Conservation (phyloP, 176 grass and related monocot species). For the Lolium perenne region DNA sequence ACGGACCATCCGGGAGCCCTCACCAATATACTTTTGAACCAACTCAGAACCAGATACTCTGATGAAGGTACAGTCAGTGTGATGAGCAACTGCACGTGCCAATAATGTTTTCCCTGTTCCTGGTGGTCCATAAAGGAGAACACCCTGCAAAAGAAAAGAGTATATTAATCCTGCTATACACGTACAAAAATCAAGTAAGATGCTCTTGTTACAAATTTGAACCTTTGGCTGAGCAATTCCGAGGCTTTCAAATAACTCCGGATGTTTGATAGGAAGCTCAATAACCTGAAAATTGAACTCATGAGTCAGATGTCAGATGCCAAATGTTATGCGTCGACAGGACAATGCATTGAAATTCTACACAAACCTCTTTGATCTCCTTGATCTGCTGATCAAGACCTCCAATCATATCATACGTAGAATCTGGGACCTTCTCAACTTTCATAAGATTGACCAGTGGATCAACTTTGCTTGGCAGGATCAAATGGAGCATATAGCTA, state of each 20-base stretch:
- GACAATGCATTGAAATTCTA: slow-evolving; percentile 12
- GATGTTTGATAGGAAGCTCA: slow-evolving; percentile 98
- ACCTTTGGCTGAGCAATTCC: slow-evolving; percentile 99
- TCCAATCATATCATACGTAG: slow-evolving; percentile 99
- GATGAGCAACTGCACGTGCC: slow-evolving; percentile 97
- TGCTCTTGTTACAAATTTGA: neutral
- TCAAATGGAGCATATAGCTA: slow-evolving; percentile 93
- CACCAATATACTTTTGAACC: slow-evolving; percentile 99
- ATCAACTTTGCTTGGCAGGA: slow-evolving; percentile 97
- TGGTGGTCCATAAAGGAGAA: slow-evolving; percentile 96
- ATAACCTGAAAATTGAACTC: slow-evolving; percentile 74
- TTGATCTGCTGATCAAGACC: slow-evolving; percentile 99
- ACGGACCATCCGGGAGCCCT: slow-evolving; percentile 96
- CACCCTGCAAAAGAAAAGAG: slow-evolving; percentile 68
- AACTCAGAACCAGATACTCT: slow-evolving; percentile 98
- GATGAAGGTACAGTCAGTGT: slow-evolving; percentile 98
- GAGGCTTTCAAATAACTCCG: slow-evolving; percentile 96
- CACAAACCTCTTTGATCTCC: slow-evolving; percentile 96
- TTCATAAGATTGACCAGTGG: slow-evolving; percentile 99
- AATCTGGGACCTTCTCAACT: slow-evolving; percentile 99
- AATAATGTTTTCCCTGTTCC: slow-evolving; percentile 95
- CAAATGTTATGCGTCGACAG: slow-evolving; percentile 1
- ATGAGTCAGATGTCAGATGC: slow-evolving; percentile 11
- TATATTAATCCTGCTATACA: neutral
- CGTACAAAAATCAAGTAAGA: slow-evolving; percentile 6